phyloP scores from a whole-genome alignment of 73 alveolate genomes.

The Symbiodinium natans region DNA sequence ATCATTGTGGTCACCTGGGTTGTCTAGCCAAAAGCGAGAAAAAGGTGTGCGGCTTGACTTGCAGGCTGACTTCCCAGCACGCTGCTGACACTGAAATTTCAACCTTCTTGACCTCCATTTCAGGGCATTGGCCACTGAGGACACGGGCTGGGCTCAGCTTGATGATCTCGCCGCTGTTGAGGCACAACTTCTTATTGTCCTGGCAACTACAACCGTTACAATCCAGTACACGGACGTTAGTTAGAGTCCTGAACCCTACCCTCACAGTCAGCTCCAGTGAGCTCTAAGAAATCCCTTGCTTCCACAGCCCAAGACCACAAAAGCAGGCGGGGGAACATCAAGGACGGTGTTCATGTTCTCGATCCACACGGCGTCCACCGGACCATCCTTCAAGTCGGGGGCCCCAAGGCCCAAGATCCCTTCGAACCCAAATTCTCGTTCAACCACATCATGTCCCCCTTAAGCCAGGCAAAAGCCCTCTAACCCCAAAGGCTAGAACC shows the following conservation, averaged over 20 bases:
- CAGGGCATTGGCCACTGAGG: neutral
- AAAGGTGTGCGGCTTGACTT: no score
- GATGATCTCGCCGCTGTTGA: constrained; percentile 98
- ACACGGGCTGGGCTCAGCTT: constrained; percentile 96
- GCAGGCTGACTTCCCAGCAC: no score
- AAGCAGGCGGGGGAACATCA: neutral
- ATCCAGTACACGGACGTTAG: no score
- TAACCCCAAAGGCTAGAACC: no score
- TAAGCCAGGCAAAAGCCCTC: no score
- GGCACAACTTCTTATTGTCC: constrained; percentile 99
- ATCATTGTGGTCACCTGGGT: constrained; percentile 98
- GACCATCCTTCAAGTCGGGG: constrained; percentile 98
- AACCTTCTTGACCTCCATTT: no score
- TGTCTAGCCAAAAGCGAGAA: no score
- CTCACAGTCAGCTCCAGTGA: neutral
- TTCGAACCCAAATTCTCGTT: no score
- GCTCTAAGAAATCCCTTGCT: constrained; percentile 55
- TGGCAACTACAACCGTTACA: constrained; percentile 15
- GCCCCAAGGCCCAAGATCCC: no score
- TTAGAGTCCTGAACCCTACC: neutral
- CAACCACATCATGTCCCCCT: no score
- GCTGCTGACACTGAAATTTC: no score
- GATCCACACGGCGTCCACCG: constrained; percentile 99
- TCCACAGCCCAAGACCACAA: neutral
- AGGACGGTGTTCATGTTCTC: constrained; percentile 99